Evolutionary conservation across 2,329 filamentous ascomycete genomes (phyloP).

Genomic region (Ramularia collo-cygni): DNA sequence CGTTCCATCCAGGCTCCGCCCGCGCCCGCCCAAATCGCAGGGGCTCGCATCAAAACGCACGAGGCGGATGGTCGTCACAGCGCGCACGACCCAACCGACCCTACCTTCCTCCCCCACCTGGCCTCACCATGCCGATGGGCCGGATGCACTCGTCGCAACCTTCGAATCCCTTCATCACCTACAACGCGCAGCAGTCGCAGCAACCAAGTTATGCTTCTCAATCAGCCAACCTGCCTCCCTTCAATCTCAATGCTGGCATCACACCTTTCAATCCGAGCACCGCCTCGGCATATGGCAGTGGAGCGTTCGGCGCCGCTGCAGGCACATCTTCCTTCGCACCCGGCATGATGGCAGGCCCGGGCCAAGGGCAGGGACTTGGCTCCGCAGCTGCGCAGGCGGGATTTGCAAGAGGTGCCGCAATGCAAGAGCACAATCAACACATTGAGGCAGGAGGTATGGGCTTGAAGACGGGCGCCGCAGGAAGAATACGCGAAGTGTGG

Average conservation of each 20-base stretch:
- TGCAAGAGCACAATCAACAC: slow-evolving; percentile 39
- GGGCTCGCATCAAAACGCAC: too few species aligned
- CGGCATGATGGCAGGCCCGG: slow-evolving; percentile 25
- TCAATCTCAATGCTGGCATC: slow-evolving; percentile 34
- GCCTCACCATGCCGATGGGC: slow-evolving; percentile 52
- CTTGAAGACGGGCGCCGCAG: slow-evolving; percentile 56
- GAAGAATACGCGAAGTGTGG: slow-evolving; percentile 94
- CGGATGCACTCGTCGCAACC: slow-evolving; percentile 53
- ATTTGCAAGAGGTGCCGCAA: slow-evolving; percentile 65
- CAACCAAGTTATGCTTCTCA: slow-evolving; percentile 27
- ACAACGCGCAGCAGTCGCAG: slow-evolving; percentile 40
- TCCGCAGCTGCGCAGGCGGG: slow-evolving; percentile 84
- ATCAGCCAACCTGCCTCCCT: slow-evolving; percentile 25
- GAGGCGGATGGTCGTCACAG: too few species aligned
- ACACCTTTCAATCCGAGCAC: slow-evolving; percentile 30
- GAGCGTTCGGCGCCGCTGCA: slow-evolving; percentile 26
- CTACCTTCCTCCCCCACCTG: too few species aligned
- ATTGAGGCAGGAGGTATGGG: slow-evolving; percentile 29
- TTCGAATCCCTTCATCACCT: slow-evolving; percentile 53
- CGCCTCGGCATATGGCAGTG: slow-evolving; percentile 23
- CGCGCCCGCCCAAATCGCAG: too few species aligned
- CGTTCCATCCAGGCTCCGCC: too few species aligned
- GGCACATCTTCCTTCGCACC: slow-evolving; percentile 26
- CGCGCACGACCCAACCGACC: too few species aligned
- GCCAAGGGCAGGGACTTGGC: slow-evolving; percentile 59